phyloP scores from a whole-genome alignment of 495 filamentous ascomycete genomes.

The Penicillium riverlandense region DNA sequence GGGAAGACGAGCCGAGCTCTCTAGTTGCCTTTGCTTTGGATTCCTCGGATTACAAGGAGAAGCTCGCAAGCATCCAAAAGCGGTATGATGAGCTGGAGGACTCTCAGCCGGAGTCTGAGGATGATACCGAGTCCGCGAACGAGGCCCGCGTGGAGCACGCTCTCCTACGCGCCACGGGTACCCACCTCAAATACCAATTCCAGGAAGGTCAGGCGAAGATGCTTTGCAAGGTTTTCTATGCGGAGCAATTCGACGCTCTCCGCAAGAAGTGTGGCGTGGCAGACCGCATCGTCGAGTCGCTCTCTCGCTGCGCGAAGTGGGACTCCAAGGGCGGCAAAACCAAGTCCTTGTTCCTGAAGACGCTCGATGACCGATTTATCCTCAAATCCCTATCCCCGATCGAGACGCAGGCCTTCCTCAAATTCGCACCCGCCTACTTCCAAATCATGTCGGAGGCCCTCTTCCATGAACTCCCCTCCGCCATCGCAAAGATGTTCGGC shows the following conservation, averaged over 20 bases:
- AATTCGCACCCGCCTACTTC: slow-evolving; percentile 95
- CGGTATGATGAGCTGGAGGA: slow-evolving; percentile 39
- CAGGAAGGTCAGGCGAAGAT: slow-evolving; percentile 85
- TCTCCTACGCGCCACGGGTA: slow-evolving; percentile 74
- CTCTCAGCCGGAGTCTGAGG: slow-evolving; percentile 7
- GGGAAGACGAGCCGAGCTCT: slow-evolving; percentile 95
- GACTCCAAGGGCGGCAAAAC: slow-evolving; percentile 98
- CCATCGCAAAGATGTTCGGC: slow-evolving; percentile 98
- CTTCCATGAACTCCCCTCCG: slow-evolving; percentile 92
- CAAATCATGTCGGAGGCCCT: slow-evolving; percentile 92
- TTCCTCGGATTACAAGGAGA: slow-evolving; percentile 75
- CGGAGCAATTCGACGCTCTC: slow-evolving; percentile 94
- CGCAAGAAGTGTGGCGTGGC: slow-evolving; percentile 86
- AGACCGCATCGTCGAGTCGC: slow-evolving; percentile 88
- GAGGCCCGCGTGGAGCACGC: slow-evolving; percentile 60
- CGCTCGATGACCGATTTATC: slow-evolving; percentile 88
- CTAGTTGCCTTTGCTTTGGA: slow-evolving; percentile 88
- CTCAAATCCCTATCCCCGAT: slow-evolving; percentile 82
- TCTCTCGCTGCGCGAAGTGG: slow-evolving; percentile 95
- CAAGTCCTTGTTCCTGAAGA: slow-evolving; percentile 97
- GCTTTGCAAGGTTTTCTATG: slow-evolving; percentile 96
- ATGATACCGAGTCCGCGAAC: slow-evolving; percentile 34
- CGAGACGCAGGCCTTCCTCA: slow-evolving; percentile 88
- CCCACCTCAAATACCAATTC: slow-evolving; percentile 92
- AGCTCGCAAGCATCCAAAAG: slow-evolving; percentile 64